phyloP scores from a whole-genome alignment of 1,284 basidiomycete species.

The Leccinum colubrinum region DNA sequence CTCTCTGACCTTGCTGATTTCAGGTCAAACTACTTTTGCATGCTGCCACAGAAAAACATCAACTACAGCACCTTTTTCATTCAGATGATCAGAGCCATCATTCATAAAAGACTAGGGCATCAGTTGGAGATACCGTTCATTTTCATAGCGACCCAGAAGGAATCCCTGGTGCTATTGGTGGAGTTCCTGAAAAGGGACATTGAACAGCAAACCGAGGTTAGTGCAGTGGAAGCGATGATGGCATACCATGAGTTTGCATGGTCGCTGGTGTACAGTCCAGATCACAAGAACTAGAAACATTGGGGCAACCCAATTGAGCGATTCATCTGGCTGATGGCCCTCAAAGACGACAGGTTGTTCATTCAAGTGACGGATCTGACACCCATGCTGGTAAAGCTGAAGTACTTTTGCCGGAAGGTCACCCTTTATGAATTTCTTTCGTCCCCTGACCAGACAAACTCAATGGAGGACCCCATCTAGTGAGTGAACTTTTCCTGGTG shows the following conservation, averaged over 20 bases:
- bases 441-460: no score
- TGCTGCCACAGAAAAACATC: background rate
- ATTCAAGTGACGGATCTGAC: constrained; percentile 4
- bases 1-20: background rate
- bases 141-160: background rate
- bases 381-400: constrained; percentile 4
- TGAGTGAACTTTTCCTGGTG: no score
- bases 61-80: background rate
- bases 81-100: constrained; percentile 8
- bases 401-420: constrained; percentile 2
- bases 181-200: background rate
- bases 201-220: background rate
- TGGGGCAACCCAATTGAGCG: constrained; percentile 1
- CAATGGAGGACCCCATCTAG: no score
- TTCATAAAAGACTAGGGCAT: background rate
- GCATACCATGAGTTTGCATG: constrained; percentile 3
- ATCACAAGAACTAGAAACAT: background rate
- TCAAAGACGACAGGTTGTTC: background rate
- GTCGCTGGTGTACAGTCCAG: background rate
- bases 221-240: background rate
- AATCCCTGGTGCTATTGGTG: background rate
- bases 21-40: constrained; percentile 3
- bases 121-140: background rate
- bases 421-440: no score
- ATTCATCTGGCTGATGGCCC: constrained; percentile 11